Evolutionary conservation across 768 basidiomycete genomes (phyloP), one percentile per base, ranked within the genome.

Genomic region (Podaxis pistillaris): DNA sequence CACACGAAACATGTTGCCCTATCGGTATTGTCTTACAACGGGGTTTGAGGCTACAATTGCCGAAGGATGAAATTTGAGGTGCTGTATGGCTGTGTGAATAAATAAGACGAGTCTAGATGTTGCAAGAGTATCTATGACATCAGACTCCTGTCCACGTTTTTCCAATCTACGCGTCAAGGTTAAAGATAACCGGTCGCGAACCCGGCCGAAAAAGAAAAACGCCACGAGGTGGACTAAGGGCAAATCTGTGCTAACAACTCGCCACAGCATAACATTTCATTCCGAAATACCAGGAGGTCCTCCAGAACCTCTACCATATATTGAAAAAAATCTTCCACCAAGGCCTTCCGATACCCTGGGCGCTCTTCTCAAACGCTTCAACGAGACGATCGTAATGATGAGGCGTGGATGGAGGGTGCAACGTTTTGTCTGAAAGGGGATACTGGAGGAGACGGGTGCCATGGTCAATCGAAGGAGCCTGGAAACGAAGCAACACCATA

Each of bases 251-350:
- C 15, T 9, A 2, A 37, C n/a, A 19, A 33, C 46, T n/a, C 33
- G 57, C 28, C 7, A 46, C 4, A n/a, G 7, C n/a, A n/a, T 15
- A 4, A 7, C 54, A 40, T 38, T n/a, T 33, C 13, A 4, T 19
- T 13, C 52, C 51, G 53, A 19, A 33, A 52, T 30, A 41, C 9
- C 44, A 28, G 44, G 30, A 55, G 19, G 15, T 36, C 3, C 52
- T 13, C 3, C 7, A 33, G 53, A 56, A 56, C 19, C 19, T 26
- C 36, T 81, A 87, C 90, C 90, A 91, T 63, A 91, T 79, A 41
- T 84, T 84, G 66, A 93, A 87, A 72, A 93, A 90, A 47, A 89
- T 75, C 72, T 93, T 91, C 91, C 91, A 93, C 88, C 88, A 87
- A 2, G 91, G 90, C 59, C 91, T 78, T 37, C 82, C 82, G 49